phyloP scores from a whole-genome alignment of 495 filamentous ascomycete genomes.

The Penicillium diatomitis region DNA sequence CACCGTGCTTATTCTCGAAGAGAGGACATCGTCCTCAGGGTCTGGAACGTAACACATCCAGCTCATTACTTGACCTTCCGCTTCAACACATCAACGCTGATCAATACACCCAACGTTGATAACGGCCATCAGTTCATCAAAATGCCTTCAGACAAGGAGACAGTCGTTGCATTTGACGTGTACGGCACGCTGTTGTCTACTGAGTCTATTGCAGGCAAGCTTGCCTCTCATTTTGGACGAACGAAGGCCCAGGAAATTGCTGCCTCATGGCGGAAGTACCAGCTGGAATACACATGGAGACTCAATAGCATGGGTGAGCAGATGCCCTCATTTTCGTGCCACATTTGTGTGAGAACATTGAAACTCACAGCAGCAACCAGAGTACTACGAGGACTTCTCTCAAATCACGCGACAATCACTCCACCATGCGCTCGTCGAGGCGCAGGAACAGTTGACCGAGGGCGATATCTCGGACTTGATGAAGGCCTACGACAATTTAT shows the following conservation, averaged over 20 bases:
- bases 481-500: constrained; percentile 58
- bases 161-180: constrained; percentile 62
- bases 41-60: too few relatives aligned
- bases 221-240: constrained; percentile 41
- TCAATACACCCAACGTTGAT: background rate
- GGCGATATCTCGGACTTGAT: constrained; percentile 42
- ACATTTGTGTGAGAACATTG: background rate
- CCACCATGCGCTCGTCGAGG: constrained; percentile 51
- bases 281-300: constrained; percentile 79
- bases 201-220: constrained; percentile 49
- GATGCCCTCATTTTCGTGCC: background rate
- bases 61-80: background rate
- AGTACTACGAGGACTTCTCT: constrained; percentile 54
- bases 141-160: constrained; percentile 10
- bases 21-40: too few relatives aligned
- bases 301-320: constrained; percentile 67
- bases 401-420: constrained; percentile 56
- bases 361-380: constrained; percentile 21
- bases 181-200: constrained; percentile 69
- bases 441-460: constrained; percentile 32
- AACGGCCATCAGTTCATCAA: background rate
- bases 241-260: constrained; percentile 49
- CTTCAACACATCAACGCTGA: background rate
- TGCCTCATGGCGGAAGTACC: constrained; percentile 48
- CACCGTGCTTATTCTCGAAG: too few relatives aligned